Evolutionary conservation across 768 basidiomycete species (phyloP), one percentile per base, ranked within the genome.

Genomic region (Cyclocybe aegerita): DNA sequence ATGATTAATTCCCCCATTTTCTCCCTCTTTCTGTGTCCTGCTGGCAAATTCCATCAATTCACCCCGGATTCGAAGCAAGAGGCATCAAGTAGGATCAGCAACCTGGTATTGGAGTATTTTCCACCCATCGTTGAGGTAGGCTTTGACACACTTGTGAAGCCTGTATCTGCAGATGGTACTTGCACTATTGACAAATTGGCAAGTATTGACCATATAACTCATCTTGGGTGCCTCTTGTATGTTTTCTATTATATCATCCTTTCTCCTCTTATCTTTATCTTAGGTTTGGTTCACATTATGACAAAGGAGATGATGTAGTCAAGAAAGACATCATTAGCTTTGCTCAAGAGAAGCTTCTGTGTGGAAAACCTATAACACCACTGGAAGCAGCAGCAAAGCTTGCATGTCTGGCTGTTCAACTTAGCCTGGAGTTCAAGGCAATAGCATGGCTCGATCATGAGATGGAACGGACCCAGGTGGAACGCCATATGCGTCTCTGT

Each of bases 401-500:
- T 23, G 23, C 23, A 23, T 23, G 23, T 23, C 23, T 23, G 23
- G 23, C 23, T 23, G 23, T 23, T 23, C 23, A 5, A 23, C 23
- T 23, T 23, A 23, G 23, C 23, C 5, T 23, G 23, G 23, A 23
- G 23, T 23, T 23, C 23, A 23, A 23, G 23, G 23, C 23, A 23
- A 23, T 5, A 23, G 23, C 50, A 23, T 32, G 23, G 31, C 23
- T 16, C 17, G 30, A 16, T 34, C 31, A 23, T 6, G 12, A 42
- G 11, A 47, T 46, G 40, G 60, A 66, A 44, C 48, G 30, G 37
- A 46, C 14, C 9, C 63, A 59, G 41, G 63, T 68, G 14, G 61
- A 65, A 45, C 30, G 42, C 3, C 67, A 68, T 49, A 57, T 68
- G 60, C 65, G 63, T 2, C 41, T 68, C 32, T 53, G 54, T 32